Evolutionary conservation across 495 filamentous ascomycete genomes (phyloP), one percentile per base, ranked within the genome.

Genomic region (Talaromyces adpressus): DNA sequence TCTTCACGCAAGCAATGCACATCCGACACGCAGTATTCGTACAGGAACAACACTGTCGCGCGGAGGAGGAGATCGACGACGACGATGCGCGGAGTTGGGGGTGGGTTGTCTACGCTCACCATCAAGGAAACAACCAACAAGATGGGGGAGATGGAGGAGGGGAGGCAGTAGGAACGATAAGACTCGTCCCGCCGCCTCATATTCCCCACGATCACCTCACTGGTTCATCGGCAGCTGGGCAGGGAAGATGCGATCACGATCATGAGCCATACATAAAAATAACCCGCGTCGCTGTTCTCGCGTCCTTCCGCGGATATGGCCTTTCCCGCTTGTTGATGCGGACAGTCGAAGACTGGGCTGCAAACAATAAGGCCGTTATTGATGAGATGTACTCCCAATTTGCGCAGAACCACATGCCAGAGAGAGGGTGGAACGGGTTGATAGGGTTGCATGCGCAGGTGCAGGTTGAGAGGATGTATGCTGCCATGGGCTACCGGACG

Each of bases 201-300:
- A 68, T 76, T 9, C 83, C 84, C 3, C 86, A 91, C 18, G 39
- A 61, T 62, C 76, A 49, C 77, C 79, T 18, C 62, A 52, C 53
- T 67, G 4, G 63, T 0, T 62, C 51, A 18, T 14, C n/a, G n/a
- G n/a, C n/a, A n/a, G n/a, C n/a, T n/a, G n/a, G n/a, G n/a, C n/a
- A n/a, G n/a, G n/a, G n/a, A n/a, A n/a, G n/a, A n/a, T n/a, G n/a
- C n/a, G n/a, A n/a, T n/a, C n/a, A n/a, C n/a, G n/a, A n/a, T n/a
- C n/a, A n/a, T n/a, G 91, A 96, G 61, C 83, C 87, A 1, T 93
- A 91, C 72, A 73, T 93, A 60, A 92, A 91, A 71, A 74, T 96
- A 1, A 89, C 91, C 9, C 81, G 92, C 2, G 72, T 96, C n/a
- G 89, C 91, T 0, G 85, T 89, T 1, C 59, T 88, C 20, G 72